phyloP scores from a whole-genome alignment of 73 alveolate genomes.

The Paramecium pentaurelia region DNA sequence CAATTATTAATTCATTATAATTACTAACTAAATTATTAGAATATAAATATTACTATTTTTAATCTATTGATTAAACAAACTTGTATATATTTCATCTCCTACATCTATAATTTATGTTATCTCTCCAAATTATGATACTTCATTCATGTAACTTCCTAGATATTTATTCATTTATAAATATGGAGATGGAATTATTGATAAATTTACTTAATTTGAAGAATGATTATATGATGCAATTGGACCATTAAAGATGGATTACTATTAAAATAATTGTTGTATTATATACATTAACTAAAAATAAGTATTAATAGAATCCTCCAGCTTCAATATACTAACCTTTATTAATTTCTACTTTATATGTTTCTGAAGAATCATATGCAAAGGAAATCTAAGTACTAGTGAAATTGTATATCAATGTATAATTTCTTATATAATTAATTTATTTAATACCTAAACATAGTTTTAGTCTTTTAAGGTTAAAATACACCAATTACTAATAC shows the following conservation, averaged over 20 bases:
- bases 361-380: neutral
- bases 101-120: neutral
- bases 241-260: neutral
- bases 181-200: neutral
- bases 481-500: neutral
- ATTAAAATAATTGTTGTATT: neutral
- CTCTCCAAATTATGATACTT: neutral
- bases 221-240: neutral
- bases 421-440: neutral
- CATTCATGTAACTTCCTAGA: neutral
- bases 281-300: neutral
- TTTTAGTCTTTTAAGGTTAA: neutral
- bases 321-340: neutral
- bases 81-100: neutral
- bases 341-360: neutral
- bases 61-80: neutral
- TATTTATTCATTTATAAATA: conserved; percentile 2
- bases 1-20: neutral
- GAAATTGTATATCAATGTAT: neutral
- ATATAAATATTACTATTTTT: neutral
- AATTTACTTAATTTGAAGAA: neutral
- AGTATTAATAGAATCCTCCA: neutral
- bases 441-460: neutral
- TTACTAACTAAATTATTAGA: neutral
- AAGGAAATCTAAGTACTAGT: neutral